Base-by-base conservation (phyloP, 148 eudicot genomes). In the Cornus controversa region DNA sequence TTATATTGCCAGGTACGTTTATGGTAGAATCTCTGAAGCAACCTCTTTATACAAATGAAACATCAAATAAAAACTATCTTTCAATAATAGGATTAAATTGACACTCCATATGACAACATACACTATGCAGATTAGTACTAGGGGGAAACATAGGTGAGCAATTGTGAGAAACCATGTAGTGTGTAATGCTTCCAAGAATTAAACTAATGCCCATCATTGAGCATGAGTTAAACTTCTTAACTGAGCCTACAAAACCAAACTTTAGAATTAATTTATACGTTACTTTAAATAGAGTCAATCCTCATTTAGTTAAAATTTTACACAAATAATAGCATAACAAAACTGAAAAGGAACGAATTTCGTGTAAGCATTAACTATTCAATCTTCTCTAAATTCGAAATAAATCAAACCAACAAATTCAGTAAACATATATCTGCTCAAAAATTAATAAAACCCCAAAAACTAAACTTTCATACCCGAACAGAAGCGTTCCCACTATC, bases 401-500 rank as follows among this genome's bases (percentile, higher is more conserved):
- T 60, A n/a, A 18, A 60, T 60, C 24, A 60, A 7, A 50, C 9
- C 18, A 60, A 60, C 24, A 60, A 0, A 60, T 18, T 2, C 20
- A 14, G 4, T 14, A 60, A 60, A 60, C 64, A 60, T n/a, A n/a
- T n/a, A 60, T 50, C 5, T 50, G 20, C 20, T 2, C 64, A 60
- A 14, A 60, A 20, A 22, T 60, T 15, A 60, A 20, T 0, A 18
- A 6, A 60, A n/a, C 64, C 64, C 18, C 15, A 14, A 54, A 15
- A 15, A 54, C 5, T 18, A 54, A 54, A 54, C 23, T 60, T 28
- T n/a, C 34, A 79, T 84, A 95, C 99, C 98, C 87, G 82, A 82
- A 95, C 88, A 81, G 87, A 85, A 72, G 98, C 97, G 15, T 83
- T 80, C 23, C 99, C 99, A 29, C 84, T 74, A 87, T 95, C 99